These are phyloP conservation scores for Diplodia mutila DNA, from an alignment of 2,329 filamentous ascomycete genomes.

Conservation along the genomic window DNA sequence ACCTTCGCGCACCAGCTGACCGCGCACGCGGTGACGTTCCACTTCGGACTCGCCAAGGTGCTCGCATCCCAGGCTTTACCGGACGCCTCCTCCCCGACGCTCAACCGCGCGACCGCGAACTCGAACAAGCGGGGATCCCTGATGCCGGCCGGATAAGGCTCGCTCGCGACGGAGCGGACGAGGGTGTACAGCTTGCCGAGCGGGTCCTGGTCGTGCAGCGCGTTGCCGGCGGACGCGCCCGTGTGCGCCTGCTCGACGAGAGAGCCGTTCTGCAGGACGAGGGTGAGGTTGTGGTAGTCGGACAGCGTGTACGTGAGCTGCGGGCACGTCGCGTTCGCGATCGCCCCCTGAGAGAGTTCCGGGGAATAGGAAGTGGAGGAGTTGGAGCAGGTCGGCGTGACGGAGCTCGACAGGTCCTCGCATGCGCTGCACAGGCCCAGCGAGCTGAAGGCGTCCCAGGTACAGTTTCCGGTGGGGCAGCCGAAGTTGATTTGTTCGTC, in stretches of 20 bases:
- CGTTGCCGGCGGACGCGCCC: neutral
- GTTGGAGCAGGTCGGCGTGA: slow-evolving; percentile 6
- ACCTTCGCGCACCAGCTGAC: slow-evolving; percentile 16
- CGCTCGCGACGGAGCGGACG: neutral
- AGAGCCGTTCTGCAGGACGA: slow-evolving; percentile 11
- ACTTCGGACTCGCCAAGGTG: slow-evolving; percentile 2
- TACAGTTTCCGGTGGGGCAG: slow-evolving; percentile 26
- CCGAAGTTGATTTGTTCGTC: slow-evolving; percentile 14
- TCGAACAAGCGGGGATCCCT: slow-evolving; percentile 10
- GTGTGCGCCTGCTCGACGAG: neutral
- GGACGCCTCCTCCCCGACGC: neutral
- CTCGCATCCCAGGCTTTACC: neutral
- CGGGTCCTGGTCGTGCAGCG: neutral
- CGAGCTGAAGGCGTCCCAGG: slow-evolving; percentile 26
- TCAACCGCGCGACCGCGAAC: slow-evolving; percentile 1
- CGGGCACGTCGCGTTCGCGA: neutral
- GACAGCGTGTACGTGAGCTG: slow-evolving; percentile 7
- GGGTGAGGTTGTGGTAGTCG: slow-evolving; percentile 8
- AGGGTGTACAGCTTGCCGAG: neutral
- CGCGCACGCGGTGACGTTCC: slow-evolving; percentile 12
- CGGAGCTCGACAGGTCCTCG: neutral
- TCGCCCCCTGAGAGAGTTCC: too few relatives aligned
- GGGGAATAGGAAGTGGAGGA: neutral
- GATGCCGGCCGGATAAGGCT: neutral
- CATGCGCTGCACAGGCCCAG: slow-evolving; percentile 26